Conservation (phyloP, 2,329 filamentous ascomycete genomes). For the Neonectria punicea region DNA sequence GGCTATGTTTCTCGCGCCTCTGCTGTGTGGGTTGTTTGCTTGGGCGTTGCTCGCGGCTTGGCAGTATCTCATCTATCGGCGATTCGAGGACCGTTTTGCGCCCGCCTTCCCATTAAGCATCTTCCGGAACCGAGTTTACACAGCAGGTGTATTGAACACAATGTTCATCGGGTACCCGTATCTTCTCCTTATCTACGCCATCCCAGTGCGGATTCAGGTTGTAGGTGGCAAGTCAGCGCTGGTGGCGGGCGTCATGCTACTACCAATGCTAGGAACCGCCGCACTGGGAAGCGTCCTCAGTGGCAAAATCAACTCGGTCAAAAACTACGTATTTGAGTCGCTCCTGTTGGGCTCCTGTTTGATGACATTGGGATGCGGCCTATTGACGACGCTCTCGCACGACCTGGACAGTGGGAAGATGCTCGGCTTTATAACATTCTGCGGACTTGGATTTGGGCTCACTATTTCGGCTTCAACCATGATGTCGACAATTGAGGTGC, state of each 20-base stretch:
- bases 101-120: slow-evolving; percentile 61
- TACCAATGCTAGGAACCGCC: slow-evolving; percentile 63
- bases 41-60: slow-evolving; percentile 45
- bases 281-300: slow-evolving; percentile 57
- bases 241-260: slow-evolving; percentile 60
- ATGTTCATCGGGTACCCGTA: slow-evolving; percentile 63
- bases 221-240: slow-evolving; percentile 60
- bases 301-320: slow-evolving; percentile 55
- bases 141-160: slow-evolving; percentile 55
- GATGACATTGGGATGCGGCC: slow-evolving; percentile 58
- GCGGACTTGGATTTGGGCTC: slow-evolving; percentile 65
- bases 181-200: slow-evolving; percentile 59
- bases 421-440: slow-evolving; percentile 60
- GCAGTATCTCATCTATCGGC: slow-evolving; percentile 41
- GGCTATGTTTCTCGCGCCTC: slow-evolving; percentile 47
- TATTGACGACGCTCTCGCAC: slow-evolving; percentile 53
- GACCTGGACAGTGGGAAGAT: slow-evolving; percentile 55
- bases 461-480: slow-evolving; percentile 60
- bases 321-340: slow-evolving; percentile 56
- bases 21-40: slow-evolving; percentile 43
- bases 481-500: slow-evolving; percentile 54
- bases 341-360: slow-evolving; percentile 54
- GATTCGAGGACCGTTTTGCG: slow-evolving; percentile 43
- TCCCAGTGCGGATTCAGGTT: slow-evolving; percentile 61
- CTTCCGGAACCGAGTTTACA: slow-evolving; percentile 59